Percentiles rank a stretch among this genome's conserved stretches.
phyloP scores from a whole-genome alignment of 768 basidiomycete genomes.

The Lentinula aciculospora region DNA sequence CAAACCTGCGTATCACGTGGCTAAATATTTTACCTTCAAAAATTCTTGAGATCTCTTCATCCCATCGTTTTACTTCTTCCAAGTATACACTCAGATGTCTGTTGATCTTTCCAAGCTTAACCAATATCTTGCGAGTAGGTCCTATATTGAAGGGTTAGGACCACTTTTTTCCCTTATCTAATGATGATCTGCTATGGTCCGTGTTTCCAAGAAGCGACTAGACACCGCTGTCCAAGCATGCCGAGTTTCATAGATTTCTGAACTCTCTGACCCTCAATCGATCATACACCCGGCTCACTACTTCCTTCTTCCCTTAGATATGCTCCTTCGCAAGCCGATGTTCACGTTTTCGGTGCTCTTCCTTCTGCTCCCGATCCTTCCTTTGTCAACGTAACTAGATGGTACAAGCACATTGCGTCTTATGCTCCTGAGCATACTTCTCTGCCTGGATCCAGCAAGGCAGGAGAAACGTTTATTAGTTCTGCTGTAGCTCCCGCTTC shows the following conservation, averaged over 20 bases:
- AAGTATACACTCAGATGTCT: constrained; percentile 47
- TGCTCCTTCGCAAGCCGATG: constrained; percentile 91
- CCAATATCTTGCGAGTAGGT: constrained; percentile 78
- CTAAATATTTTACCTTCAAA: no score
- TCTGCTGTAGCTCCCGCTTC: constrained; percentile 41
- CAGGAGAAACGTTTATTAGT: constrained; percentile 67
- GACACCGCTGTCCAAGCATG: constrained; percentile 61
- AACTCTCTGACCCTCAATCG: constrained; percentile 7
- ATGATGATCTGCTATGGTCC: constrained; percentile 19
- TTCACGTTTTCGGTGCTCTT: constrained; percentile 83
- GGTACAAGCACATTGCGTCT: constrained; percentile 94
- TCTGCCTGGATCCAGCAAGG: constrained; percentile 82
- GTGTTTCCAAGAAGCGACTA: constrained; percentile 31
- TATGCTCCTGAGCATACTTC: constrained; percentile 72
- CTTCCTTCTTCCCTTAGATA: constrained; percentile 47
- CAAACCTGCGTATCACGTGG: no score
- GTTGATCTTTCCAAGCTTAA: constrained; percentile 71
- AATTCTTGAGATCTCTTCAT: no score
- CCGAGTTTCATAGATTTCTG: constrained; percentile 39
- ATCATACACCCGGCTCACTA: not conserved
- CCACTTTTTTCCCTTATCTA: constrained; percentile 1
- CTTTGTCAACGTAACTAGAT: constrained; percentile 75
- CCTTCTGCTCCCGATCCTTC: constrained; percentile 56
- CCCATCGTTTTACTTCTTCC: constrained; percentile 3
- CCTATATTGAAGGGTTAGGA: constrained; percentile 88